phyloP scores from a whole-genome alignment of 495 filamentous ascomycete species.

The Cladorrhinum samala region DNA sequence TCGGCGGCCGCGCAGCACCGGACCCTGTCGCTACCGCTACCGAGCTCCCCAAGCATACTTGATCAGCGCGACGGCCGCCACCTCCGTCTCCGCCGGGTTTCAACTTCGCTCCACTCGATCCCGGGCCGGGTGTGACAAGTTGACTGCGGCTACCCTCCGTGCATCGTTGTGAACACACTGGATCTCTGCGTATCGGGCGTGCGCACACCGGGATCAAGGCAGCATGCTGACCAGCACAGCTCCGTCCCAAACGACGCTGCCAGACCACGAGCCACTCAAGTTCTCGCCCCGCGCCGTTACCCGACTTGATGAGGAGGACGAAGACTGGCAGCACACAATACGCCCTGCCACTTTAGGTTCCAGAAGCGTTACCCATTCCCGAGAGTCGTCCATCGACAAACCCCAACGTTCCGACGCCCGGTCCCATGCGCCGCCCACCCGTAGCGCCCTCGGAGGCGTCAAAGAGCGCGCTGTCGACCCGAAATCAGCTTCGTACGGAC shows the following conservation, averaged over 20 bases:
- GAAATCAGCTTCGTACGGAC: conserved; percentile 61
- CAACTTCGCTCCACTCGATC: conserved; percentile 7
- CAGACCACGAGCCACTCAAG: conserved; percentile 42
- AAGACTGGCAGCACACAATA: conserved; percentile 41
- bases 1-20: neutral
- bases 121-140: neutral
- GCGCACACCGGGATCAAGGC: neutral
- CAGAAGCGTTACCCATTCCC: conserved; percentile 40
- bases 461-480: conserved; percentile 56
- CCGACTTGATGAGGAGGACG: conserved; percentile 37
- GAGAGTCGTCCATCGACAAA: conserved; percentile 45
- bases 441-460: conserved; percentile 44
- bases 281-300: conserved; percentile 38
- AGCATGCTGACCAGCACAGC: conserved; percentile 30
- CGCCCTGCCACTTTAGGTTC: conserved; percentile 31
- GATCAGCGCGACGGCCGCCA: no score
- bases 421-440: conserved; percentile 30
- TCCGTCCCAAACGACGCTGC: conserved; percentile 49
- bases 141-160: neutral
- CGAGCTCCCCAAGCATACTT: no score
- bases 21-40: neutral
- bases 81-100: conserved; percentile 11
- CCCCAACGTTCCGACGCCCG: conserved; percentile 45
- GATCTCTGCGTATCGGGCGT: neutral
- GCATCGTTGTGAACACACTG: neutral